phyloP scores from a whole-genome alignment of 768 basidiomycete genomes.

The Pleurotus platypus region DNA sequence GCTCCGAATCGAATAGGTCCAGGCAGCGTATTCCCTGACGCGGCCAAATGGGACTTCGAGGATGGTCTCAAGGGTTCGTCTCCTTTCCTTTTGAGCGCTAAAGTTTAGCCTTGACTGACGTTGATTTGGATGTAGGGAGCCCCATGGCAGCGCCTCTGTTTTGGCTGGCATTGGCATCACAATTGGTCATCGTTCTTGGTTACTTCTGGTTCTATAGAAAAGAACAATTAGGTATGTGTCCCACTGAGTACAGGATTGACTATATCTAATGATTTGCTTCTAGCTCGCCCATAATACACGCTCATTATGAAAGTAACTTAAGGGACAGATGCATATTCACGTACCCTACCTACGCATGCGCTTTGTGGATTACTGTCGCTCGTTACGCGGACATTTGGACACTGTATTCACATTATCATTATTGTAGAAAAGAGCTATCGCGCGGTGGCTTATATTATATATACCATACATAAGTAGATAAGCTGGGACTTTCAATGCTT shows the following conservation, averaged over 20 bases:
- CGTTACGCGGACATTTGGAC: not conserved
- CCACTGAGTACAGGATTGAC: not conserved
- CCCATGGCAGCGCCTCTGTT: conserved; percentile 83
- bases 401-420: not conserved
- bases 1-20: conserved; percentile 90
- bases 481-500: not conserved
- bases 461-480: not conserved
- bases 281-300: conserved; percentile 11
- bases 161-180: conserved; percentile 81
- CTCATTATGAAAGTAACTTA: not conserved
- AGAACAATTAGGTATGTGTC: conserved; percentile 78
- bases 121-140: conserved; percentile 40
- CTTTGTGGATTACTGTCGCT: not conserved
- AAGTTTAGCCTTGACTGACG: not conserved
- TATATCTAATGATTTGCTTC: not conserved
- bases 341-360: not conserved
- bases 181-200: conserved; percentile 81
- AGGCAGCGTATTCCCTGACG: conserved; percentile 86
- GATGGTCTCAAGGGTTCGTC: conserved; percentile 56
- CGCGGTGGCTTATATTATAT: not conserved
- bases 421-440: not conserved
- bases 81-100: not conserved
- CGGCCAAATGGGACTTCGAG: conserved; percentile 85
- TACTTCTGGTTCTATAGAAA: conserved; percentile 98
- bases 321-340: not conserved